Evolutionary conservation across 208 protist species (phyloP).

Genomic region (Tetramitus jugosus): DNA sequence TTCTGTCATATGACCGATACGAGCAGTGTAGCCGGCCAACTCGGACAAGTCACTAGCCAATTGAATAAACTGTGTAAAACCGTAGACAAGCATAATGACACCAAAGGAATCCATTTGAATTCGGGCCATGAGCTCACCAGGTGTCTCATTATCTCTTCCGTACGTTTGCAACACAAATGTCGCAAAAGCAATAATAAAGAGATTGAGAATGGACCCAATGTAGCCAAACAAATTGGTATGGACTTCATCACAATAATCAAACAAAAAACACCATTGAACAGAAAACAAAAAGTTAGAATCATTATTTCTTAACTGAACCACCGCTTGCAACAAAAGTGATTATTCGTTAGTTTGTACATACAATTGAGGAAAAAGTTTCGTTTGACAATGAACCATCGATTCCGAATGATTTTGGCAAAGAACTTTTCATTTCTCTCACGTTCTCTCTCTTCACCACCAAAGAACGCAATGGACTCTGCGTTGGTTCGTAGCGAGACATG

Average conservation of each 20-base stretch:
- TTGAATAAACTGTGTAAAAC: conserved; percentile 19
- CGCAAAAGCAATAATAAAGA: neutral
- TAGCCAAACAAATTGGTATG: conserved; percentile 18
- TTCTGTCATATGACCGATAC: neutral
- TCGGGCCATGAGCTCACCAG: neutral
- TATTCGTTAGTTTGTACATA: no score
- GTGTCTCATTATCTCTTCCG: neutral
- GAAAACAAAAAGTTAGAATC: no score
- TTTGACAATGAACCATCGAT: neutral
- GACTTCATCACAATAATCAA: neutral
- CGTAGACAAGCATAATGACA: neutral
- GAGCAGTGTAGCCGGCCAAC: neutral
- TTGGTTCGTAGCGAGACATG: neutral
- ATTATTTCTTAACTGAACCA: no score
- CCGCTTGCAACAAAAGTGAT: no score
- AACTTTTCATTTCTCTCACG: neutral
- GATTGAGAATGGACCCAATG: neutral
- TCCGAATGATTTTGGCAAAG: neutral
- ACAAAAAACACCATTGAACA: neutral
- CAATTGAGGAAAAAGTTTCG: neutral
- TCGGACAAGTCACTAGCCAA: neutral
- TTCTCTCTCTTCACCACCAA: neutral
- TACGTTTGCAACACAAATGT: neutral
- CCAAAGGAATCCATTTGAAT: neutral
- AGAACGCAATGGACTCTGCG: conserved; percentile 5